Evolutionary conservation across 176 grass and related monocot genomes (phyloP).

Genomic region (Oropetium thomaeum): DNA sequence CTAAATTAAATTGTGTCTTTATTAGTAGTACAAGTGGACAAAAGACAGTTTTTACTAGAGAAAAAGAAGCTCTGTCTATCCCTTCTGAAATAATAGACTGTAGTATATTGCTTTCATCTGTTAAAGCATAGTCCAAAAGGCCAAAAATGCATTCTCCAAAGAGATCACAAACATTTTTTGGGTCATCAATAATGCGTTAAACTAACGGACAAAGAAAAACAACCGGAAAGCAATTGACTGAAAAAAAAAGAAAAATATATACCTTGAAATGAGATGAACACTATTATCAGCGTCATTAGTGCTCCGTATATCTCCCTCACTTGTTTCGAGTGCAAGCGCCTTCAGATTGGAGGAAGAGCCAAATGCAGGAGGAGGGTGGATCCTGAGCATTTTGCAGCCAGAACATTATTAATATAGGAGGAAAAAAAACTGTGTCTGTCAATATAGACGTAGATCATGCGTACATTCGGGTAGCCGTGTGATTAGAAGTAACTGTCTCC

Average conservation of each 20-base stretch:
- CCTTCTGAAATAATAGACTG: not conserved
- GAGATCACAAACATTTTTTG: not conserved
- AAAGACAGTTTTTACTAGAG: too few species aligned
- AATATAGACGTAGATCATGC: not conserved
- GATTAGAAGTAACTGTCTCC: conserved; percentile 20
- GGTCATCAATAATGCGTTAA: not conserved
- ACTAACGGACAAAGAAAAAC: not conserved
- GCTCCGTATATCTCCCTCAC: conserved; percentile 21
- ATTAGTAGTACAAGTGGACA: too few species aligned
- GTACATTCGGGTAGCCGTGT: conserved; percentile 26
- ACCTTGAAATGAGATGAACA: conserved; percentile 59
- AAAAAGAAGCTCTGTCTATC: too few species aligned
- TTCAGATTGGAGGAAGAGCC: conserved; percentile 68
- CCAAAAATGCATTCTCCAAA: not conserved
- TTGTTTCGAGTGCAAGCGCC: conserved; percentile 45
- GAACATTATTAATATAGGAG: not conserved
- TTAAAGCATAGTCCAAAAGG: not conserved
- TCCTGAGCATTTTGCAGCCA: conserved; percentile 31
- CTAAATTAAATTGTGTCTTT: too few species aligned
- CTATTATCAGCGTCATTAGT: conserved; percentile 28
- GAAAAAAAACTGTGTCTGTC: not conserved
- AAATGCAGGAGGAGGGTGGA: conserved; percentile 62
- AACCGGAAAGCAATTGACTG: not conserved
- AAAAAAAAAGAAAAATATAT: not conserved
- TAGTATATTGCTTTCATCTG: not conserved